Base-by-base conservation (phyloP, 192 early-diverging fungal species). In the Coemansia sp. region DNA sequence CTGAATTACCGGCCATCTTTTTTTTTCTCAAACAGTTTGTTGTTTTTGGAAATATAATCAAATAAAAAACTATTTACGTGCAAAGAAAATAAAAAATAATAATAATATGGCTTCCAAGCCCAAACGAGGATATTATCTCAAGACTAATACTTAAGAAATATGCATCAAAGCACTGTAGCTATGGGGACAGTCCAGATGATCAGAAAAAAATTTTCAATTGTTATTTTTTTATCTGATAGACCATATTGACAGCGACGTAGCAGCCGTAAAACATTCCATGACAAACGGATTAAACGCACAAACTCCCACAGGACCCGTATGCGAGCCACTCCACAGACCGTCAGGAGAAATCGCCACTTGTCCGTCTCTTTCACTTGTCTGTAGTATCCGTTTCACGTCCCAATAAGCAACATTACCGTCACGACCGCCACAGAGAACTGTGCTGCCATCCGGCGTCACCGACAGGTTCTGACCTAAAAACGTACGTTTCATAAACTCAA, bases 271-370 rank as follows among this genome's bases (percentile, higher is more conserved):
- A 59, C 73, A 75, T 36, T 73, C 67, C 70, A 81, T 72, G 22
- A 76, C 18, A 14, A 57, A 48, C 0, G 79, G 73, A 40, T 81
- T 75, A 30, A 81, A 81, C 0, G 73, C 73, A 40, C 79, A 81
- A 4, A 72, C 73, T 14, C 67, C 58, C 6, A 70, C 69, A 2
- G 73, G 54, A 3, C 73, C 73, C 12, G 63, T 70, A 30, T 81
- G 79, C 33, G 62, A 64, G 17, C 66, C 77, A 33, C 49, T 67
- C 67, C 67, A 73, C 58, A 57, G 57, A 2, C 76, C 71, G 6
- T 64, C 61, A 3, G 72, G 72, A 12, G 25, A 16, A 60, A 72
- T 25, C 36, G 0, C 17, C 17, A 18, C 8, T 18, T 12, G 14
- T 51, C 5, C 32, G 29, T 1, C 31, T 1, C 7, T 12, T 0